Evolutionary conservation across 768 basidiomycete genomes (phyloP), one percentile per base, ranked within the genome.

Genomic region (Phanerochaete carnosa): DNA sequence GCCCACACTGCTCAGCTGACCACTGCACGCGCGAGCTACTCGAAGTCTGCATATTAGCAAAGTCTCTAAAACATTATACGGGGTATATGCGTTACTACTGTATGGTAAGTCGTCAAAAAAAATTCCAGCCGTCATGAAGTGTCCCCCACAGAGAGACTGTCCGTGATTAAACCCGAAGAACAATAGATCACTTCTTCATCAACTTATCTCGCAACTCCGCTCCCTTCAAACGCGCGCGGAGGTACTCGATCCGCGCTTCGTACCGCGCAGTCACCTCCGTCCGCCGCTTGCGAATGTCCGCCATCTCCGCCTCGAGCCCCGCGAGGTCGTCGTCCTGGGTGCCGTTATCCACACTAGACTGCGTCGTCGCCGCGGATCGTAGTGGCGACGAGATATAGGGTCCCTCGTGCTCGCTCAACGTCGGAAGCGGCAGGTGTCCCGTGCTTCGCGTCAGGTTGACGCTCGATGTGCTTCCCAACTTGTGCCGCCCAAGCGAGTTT

Each of bases 201-300:
- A 94, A 73, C 71, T 91, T 90, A 76, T 94, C 92, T 63, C 89
- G 89, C 68, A 94, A 70, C 74, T 92, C 88, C 1, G 90, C 92
- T 22, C 89, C 88, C 74, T 92, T 92, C 69, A 94, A 70, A 74
- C 89, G 88, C 37, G 92, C 92, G 35, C 88, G 83, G 65, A 94
- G 75, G 69, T 90, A 94, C 63, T 92, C 90, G 68, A 94, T 71
- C 50, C 91, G 85, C 33, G 82, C 82, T 58, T 89, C 87, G 67
- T 94, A 94, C 65, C 90, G 82, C 64, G 75, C 77, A 33, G 80
- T 81, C 30, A 94, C 89, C 66, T 92, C 90, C 57, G 83, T 85
- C 37, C 89, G 77, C 63, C 89, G 79, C 62, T 83, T 71, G 57
- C 87, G 82, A 59, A 94, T 86, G 57, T 90, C 89, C 15, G 79